Evolutionary conservation across 495 filamentous ascomycete genomes (phyloP).

Genomic region (Aspergillus nidulans): DNA sequence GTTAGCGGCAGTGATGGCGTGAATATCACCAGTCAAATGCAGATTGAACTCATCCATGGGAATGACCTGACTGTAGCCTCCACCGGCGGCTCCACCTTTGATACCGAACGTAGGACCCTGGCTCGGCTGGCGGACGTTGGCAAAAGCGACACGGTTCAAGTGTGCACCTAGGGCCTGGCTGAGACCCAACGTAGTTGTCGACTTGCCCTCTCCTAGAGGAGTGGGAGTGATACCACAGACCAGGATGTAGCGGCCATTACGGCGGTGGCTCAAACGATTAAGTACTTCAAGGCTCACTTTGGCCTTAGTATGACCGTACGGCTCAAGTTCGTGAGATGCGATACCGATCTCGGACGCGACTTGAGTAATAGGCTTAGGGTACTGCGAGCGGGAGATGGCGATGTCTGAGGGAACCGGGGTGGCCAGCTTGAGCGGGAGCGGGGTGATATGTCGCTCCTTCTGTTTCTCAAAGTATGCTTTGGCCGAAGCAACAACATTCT

Average conservation of each 20-base stretch:
- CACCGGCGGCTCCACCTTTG: conserved; percentile 95
- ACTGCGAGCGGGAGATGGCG: conserved; percentile 81
- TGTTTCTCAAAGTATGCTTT: conserved; percentile 76
- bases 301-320: conserved; percentile 90
- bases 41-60: conserved; percentile 99
- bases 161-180: conserved; percentile 92
- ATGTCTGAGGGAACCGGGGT: conserved; percentile 89
- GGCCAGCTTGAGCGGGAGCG: conserved; percentile 71
- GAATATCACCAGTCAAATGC: conserved; percentile 95
- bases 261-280: conserved; percentile 78
- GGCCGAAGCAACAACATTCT: conserved; percentile 86
- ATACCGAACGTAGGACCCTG: conserved; percentile 98
- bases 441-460: conserved; percentile 67
- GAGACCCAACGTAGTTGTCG: conserved; percentile 95
- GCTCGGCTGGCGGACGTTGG: conserved; percentile 94
- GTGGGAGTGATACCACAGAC: conserved; percentile 96
- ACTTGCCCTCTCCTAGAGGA: conserved; percentile 97
- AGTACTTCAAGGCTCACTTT: conserved; percentile 83
- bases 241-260: conserved; percentile 84
- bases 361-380: conserved; percentile 80
- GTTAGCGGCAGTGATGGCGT: conserved; percentile 95
- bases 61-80: conserved; percentile 97
- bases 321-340: conserved; percentile 78
- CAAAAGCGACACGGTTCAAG: conserved; percentile 80
- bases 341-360: conserved; percentile 87